A percentile compares a stretch with the other conserved stretches of the same genome.
phyloP scores from a whole-genome alignment of 352 stramenopile genomes.

The Pythium periplocum region DNA sequence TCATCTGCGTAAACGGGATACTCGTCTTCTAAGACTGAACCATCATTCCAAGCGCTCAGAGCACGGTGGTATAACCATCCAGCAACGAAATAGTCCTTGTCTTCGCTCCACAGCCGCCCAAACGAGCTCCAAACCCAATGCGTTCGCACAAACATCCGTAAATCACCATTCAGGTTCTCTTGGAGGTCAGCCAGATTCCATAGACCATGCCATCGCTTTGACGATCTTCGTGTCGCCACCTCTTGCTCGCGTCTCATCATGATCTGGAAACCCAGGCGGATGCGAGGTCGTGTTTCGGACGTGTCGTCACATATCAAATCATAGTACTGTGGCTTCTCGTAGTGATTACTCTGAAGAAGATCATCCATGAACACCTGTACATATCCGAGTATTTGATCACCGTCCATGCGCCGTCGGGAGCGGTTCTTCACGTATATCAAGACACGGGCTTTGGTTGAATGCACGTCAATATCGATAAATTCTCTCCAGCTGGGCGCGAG shows the following conservation, averaged over 20 bases:
- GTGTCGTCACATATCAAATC: slow-evolving; percentile 6
- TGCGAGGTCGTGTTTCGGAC: slow-evolving; percentile 7
- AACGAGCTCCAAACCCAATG: slow-evolving; percentile 64
- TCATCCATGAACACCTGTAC: slow-evolving; percentile 38
- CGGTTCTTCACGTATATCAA: slow-evolving; percentile 43
- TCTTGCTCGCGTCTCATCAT: slow-evolving; percentile 11
- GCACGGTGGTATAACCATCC: slow-evolving; percentile 41
- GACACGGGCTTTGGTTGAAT: slow-evolving; percentile 30
- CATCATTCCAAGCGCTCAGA: neutral
- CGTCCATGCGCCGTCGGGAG: slow-evolving; percentile 10
- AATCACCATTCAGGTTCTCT: slow-evolving; percentile 39
- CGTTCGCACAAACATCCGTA: slow-evolving; percentile 35
- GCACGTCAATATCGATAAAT: slow-evolving; percentile 44
- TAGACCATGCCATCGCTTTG: slow-evolving; percentile 23
- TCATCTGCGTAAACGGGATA: slow-evolving; percentile 13
- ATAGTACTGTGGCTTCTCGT: slow-evolving; percentile 8
- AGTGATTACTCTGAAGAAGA: slow-evolving; percentile 15
- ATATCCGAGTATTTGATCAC: slow-evolving; percentile 28
- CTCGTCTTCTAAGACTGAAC: neutral
- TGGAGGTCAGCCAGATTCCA: slow-evolving; percentile 41
- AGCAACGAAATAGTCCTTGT: slow-evolving; percentile 42
- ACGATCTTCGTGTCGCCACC: neutral
- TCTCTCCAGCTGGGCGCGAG: slow-evolving; percentile 59
- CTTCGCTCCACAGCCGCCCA: slow-evolving; percentile 25
- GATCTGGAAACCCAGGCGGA: slow-evolving; percentile 25